Percentiles rank a stretch among this genome's conserved stretches.
phyloP scores from a whole-genome alignment of 2,329 filamentous ascomycete genomes.

The Cercospora nicotianae region DNA sequence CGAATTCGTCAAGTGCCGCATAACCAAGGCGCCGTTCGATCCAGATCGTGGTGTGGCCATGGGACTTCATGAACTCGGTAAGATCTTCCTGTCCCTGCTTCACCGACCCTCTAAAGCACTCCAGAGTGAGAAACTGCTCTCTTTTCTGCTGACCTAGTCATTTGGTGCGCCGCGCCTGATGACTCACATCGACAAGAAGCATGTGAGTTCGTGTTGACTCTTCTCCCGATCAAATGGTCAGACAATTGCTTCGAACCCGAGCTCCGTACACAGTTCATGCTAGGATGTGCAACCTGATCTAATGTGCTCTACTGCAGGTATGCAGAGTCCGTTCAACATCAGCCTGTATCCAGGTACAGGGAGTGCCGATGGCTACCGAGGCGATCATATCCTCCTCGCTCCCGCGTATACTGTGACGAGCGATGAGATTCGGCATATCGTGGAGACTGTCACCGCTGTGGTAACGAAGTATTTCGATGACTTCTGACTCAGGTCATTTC shows the following conservation, averaged over 20 bases:
- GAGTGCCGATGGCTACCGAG: slow-evolving; percentile 57
- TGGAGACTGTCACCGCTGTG: slow-evolving; percentile 52
- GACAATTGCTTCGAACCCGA: no score
- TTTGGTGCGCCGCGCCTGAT: no score
- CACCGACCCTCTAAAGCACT: neutral
- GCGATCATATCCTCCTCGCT: slow-evolving; percentile 69
- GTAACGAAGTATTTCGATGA: slow-evolving; percentile 55
- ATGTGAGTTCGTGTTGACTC: no score
- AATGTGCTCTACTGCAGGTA: slow-evolving; percentile 38
- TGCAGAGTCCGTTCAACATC: slow-evolving; percentile 51
- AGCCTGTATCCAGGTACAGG: slow-evolving; percentile 65
- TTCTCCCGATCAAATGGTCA: no score
- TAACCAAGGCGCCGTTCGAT: slow-evolving; percentile 56
- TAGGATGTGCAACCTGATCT: no score
- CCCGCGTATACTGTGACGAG: slow-evolving; percentile 66
- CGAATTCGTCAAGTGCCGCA: slow-evolving; percentile 59
- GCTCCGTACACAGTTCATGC: no score
- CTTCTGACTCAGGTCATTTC: no score
- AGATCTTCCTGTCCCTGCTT: slow-evolving; percentile 16
- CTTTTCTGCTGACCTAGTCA: no score
- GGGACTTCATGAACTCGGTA: slow-evolving; percentile 54
- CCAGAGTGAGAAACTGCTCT: no score
- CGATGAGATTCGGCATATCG: slow-evolving; percentile 58
- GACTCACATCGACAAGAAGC: no score
- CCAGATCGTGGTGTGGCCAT: slow-evolving; percentile 48